phyloP scores from a whole-genome alignment of 2,329 filamentous ascomycete species.

The Moelleriella libera region DNA sequence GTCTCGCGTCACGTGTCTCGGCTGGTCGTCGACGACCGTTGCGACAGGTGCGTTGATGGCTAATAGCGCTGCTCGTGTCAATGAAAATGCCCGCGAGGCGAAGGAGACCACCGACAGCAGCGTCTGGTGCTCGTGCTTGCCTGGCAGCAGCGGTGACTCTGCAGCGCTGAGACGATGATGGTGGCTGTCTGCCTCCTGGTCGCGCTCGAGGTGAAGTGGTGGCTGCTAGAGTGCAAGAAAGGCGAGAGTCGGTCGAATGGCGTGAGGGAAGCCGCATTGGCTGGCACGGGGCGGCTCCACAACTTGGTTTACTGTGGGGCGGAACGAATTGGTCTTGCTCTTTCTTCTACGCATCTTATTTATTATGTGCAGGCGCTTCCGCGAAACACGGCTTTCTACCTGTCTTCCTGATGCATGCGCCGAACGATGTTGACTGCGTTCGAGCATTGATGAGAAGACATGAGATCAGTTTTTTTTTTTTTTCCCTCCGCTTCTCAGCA shows the following conservation, averaged over 20 bases:
- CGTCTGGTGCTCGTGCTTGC: background rate
- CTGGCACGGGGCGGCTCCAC: background rate
- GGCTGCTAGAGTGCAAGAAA: background rate
- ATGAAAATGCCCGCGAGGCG: too few species aligned
- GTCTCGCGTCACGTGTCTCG: background rate
- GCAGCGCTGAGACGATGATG: background rate
- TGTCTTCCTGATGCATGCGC: too few species aligned
- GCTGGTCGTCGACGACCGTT: background rate
- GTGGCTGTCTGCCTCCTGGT: background rate
- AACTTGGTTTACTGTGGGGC: too few species aligned
- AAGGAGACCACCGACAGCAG: too few species aligned
- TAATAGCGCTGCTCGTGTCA: too few species aligned
- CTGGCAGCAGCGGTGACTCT: background rate
- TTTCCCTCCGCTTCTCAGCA: background rate
- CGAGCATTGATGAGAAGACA: background rate
- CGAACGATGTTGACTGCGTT: too few species aligned
- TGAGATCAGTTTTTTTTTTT: background rate
- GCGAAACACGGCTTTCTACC: too few species aligned
- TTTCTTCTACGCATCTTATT: too few species aligned
- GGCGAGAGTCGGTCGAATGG: background rate
- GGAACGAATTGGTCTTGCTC: too few species aligned
- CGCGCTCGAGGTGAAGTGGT: background rate
- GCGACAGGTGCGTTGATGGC: background rate
- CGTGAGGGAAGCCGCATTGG: background rate
- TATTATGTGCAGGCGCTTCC: too few species aligned